Conservation (phyloP, 108 stramenopile species). For the Bacterosira constricta region DNA sequence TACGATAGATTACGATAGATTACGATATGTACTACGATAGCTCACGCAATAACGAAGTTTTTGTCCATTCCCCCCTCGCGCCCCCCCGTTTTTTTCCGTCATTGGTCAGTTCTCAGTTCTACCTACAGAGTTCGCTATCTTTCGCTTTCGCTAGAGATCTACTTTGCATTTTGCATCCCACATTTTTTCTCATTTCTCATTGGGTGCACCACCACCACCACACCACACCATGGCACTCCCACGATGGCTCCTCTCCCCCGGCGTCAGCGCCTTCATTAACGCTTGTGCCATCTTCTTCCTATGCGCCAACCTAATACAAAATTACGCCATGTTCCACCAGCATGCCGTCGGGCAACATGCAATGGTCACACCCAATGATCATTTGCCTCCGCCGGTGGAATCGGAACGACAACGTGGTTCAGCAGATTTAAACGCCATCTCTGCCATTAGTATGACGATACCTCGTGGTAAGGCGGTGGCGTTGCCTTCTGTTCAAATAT, state of each 20-base stretch:
- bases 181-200: too few species aligned
- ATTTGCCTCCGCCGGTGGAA: not conserved
- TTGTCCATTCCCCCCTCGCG: too few species aligned
- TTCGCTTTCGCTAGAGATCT: too few species aligned
- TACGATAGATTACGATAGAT: too few species aligned
- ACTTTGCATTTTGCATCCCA: too few species aligned
- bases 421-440: too few species aligned
- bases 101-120: too few species aligned
- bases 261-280: slow-evolving; percentile 25
- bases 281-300: slow-evolving; percentile 22
- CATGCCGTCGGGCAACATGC: slow-evolving; percentile 7
- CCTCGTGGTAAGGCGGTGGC: slow-evolving; percentile 41
- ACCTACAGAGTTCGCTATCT: too few species aligned
- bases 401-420: not conserved
- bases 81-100: too few species aligned
- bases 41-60: too few species aligned
- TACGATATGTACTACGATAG: too few species aligned
- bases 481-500: slow-evolving; percentile 42
- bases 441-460: slow-evolving; percentile 11
- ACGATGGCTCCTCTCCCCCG: slow-evolving; percentile 11
- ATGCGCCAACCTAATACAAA: slow-evolving; percentile 17
- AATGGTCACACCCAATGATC: not conserved
- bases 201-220: too few species aligned
- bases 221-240: slow-evolving; percentile 15
- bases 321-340: slow-evolving; percentile 17